These are phyloP conservation scores for Microdochium trichocladiopsis DNA, from an alignment of 2,329 filamentous ascomycete genomes.

Conservation along the genomic window DNA sequence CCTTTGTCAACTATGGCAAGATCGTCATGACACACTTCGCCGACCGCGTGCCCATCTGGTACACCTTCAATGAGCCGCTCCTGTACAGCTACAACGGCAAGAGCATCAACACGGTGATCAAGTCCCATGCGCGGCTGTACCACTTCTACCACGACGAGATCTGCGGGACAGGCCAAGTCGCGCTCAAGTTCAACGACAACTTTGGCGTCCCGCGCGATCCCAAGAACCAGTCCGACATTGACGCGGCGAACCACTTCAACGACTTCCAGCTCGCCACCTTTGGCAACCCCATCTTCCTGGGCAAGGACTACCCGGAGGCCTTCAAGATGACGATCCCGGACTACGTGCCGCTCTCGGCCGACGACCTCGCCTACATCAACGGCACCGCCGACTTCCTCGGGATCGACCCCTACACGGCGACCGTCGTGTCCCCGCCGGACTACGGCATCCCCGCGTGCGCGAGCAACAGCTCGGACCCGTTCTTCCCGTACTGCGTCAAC, in stretches of 20 bases:
- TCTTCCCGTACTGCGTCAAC: conserved; percentile 45
- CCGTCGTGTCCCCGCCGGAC: conserved; percentile 39
- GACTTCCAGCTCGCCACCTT: conserved; percentile 41
- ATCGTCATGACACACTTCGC: conserved; percentile 43
- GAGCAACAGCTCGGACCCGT: conserved; percentile 31
- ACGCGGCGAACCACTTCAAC: conserved; percentile 37
- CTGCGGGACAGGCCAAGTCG: conserved; percentile 39
- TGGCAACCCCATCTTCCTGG: conserved; percentile 45
- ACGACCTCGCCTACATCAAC: conserved; percentile 40
- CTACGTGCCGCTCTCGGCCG: conserved; percentile 36
- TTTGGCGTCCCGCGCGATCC: conserved; percentile 40
- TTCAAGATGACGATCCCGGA: conserved; percentile 35
- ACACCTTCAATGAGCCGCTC: conserved; percentile 46
- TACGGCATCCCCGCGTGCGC: conserved; percentile 40
- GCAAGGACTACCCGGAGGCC: conserved; percentile 39
- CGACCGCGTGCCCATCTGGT: conserved; percentile 43
- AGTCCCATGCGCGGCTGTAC: conserved; percentile 40
- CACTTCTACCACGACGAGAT: conserved; percentile 49
- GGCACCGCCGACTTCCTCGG: conserved; percentile 48
- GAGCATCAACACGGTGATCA: conserved; percentile 31
- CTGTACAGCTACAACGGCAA: conserved; percentile 31
- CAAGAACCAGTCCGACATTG: conserved; percentile 29
- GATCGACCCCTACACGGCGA: conserved; percentile 52
- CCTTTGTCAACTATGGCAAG: conserved; percentile 46
- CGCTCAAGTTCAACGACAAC: conserved; percentile 41